A percentile compares a stretch with the other conserved stretches of the same genome.
Evolutionary conservation across 257 asterid genomes (phyloP).

Genomic region (Ligustrum vulgare): DNA sequence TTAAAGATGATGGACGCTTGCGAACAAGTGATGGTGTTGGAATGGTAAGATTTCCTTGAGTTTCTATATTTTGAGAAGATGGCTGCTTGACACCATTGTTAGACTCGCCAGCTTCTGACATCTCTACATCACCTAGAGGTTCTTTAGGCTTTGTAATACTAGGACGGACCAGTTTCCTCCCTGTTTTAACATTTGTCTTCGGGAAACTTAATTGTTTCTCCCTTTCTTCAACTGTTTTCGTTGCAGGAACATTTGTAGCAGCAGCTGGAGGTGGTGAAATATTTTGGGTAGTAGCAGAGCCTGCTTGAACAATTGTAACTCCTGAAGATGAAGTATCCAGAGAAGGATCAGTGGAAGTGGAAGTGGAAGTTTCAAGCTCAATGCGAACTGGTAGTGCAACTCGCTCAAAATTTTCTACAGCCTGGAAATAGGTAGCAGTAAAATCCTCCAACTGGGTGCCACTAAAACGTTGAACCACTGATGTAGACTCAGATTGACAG

Average conservation of each 20-base stretch:
- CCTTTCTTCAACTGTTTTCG: constrained; percentile 52
- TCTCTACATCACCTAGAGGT: constrained; percentile 71
- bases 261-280: constrained; percentile 29
- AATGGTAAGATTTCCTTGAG: constrained; percentile 36
- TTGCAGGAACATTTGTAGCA: constrained; percentile 32
- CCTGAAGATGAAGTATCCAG: constrained; percentile 40
- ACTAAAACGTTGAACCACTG: constrained; percentile 44
- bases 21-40: constrained; percentile 42
- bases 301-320: constrained; percentile 38
- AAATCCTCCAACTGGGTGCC: constrained; percentile 59
- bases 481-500: constrained; percentile 50
- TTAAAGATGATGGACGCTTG: constrained; percentile 55
- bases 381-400: constrained; percentile 41
- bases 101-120: constrained; percentile 67
- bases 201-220: constrained; percentile 41
- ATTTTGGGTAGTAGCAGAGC: constrained; percentile 28
- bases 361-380: constrained; percentile 40
- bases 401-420: constrained; percentile 70
- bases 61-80: constrained; percentile 42
- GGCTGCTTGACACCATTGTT: constrained; percentile 30
- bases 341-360: constrained; percentile 37
- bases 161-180: constrained; percentile 91
- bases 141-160: constrained; percentile 71
- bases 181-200: constrained; percentile 50
- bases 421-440: constrained; percentile 58